Conservation (phyloP, 1,139 yeast genomes). For the Torulaspora pretoriensis region DNA sequence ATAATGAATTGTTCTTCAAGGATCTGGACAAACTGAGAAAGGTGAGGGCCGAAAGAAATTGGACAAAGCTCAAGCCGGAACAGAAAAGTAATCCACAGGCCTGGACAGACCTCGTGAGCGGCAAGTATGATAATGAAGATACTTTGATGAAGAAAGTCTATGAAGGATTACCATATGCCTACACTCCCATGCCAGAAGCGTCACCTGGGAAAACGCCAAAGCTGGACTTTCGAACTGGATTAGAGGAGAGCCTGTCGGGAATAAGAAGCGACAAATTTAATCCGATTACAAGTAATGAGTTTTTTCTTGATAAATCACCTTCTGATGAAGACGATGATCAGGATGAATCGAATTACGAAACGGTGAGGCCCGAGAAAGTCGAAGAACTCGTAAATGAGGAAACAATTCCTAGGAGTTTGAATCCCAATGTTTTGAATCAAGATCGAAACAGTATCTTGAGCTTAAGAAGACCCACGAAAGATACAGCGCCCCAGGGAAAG, state of each 20-base stretch:
- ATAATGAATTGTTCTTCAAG: slow-evolving; percentile 19
- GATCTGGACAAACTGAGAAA: slow-evolving; percentile 28
- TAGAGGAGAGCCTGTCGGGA: slow-evolving; percentile 17
- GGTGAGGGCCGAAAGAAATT: slow-evolving; percentile 26
- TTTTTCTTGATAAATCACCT: slow-evolving; percentile 11
- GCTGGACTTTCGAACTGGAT: slow-evolving; percentile 9
- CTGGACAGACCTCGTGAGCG: slow-evolving; percentile 29
- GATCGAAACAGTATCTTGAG: neutral
- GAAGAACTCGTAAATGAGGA: slow-evolving; percentile 3
- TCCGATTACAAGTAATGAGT: slow-evolving; percentile 20
- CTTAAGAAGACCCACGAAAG: slow-evolving; percentile 4
- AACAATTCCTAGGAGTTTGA: slow-evolving; percentile 7
- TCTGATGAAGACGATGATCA: neutral
- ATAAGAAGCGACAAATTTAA: slow-evolving; percentile 18
- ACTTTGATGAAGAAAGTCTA: slow-evolving; percentile 29
- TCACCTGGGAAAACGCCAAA: slow-evolving; percentile 7
- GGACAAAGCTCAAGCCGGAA: slow-evolving; percentile 26
- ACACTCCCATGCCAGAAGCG: slow-evolving; percentile 9
- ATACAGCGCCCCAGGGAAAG: neutral
- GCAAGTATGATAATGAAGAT: slow-evolving; percentile 30
- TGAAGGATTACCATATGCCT: slow-evolving; percentile 19
- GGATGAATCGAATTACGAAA: slow-evolving; percentile 5
- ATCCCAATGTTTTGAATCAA: slow-evolving; percentile 10
- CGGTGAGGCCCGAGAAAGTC: neutral
- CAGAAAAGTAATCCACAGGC: slow-evolving; percentile 27